Base-by-base conservation (phyloP, 2,329 filamentous ascomycete species). In the Ascochyta viciae-villosae region DNA sequence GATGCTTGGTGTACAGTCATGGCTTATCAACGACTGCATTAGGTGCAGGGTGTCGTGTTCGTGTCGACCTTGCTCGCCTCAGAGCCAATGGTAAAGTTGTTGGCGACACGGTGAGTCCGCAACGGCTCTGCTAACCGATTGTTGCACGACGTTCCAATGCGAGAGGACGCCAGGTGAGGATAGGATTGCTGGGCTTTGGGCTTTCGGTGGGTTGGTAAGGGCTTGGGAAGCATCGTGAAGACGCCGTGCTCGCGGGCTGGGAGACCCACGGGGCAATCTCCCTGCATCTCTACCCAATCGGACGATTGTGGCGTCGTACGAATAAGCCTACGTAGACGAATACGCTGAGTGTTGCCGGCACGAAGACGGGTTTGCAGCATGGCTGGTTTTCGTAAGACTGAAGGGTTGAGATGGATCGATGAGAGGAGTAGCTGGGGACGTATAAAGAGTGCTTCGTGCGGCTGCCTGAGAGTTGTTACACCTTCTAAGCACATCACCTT, bases 391-490 rank as follows among this genome's bases (percentile, higher is more conserved):
- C 26, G 34, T 24, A 40, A 31, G 42, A 10, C 15, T n/a, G 22
- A 12, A 47, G 37, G 50, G n/a, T 16, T 37, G 45, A 22, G 40
- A 15, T 27, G 13, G 19, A 12, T 15, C 15, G 27, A 22, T 10
- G 37, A n/a, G 15, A 27, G 13, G 26, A 22, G 42, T 12, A 23
- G 40, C 10, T 4, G n/a, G 19, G 19, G 31, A 58, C 38, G 61
- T 73, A 73, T 72, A 73, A 71, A 64, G 56, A 64, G 51, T 34
- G 47, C 41, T 34, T 34, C 10, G 37, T 39, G 38, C 53, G 15
- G 19, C 47, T 62, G 49, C 60, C 37, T 48, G 10, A 47, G 19
- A 31, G 24, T 35, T 50, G 61, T 60, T 62, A 66, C 49, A 49
- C 54, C 59, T 60, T 34, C 57, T 57, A 55, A 19, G 19, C 51